A percentile compares a stretch with the other conserved stretches of the same genome.
Conservation (phyloP, 768 basidiomycete species). For the Rhodocollybia butyracea region DNA sequence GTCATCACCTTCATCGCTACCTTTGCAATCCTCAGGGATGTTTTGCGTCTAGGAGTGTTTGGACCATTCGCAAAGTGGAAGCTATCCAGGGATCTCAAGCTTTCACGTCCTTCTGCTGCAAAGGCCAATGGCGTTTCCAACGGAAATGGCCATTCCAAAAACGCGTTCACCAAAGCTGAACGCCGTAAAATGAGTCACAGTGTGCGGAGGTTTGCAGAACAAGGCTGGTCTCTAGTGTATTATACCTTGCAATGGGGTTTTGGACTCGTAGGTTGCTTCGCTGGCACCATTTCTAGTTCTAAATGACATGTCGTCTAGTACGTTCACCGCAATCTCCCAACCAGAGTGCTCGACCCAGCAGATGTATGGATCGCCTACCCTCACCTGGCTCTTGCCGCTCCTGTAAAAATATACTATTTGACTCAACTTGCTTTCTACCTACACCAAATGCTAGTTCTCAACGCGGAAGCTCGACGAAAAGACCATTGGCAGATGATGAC, state of each 20-base stretch:
- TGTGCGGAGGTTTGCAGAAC: slow-evolving; percentile 89
- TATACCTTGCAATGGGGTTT: slow-evolving; percentile 71
- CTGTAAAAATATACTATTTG: slow-evolving; percentile 89
- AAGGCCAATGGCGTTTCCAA: slow-evolving; percentile 27
- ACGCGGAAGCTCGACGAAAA: slow-evolving; percentile 88
- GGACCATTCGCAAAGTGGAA: slow-evolving; percentile 82
- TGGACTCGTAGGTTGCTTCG: slow-evolving; percentile 71
- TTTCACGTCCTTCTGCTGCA: slow-evolving; percentile 18
- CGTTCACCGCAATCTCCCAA: slow-evolving; percentile 71
- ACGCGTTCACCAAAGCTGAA: slow-evolving; percentile 21
- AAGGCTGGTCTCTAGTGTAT: slow-evolving; percentile 88
- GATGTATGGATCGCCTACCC: slow-evolving; percentile 83
- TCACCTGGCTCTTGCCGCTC: slow-evolving; percentile 71
- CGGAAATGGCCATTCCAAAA: slow-evolving; percentile 11
- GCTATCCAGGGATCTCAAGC: slow-evolving; percentile 48
- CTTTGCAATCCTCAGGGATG: slow-evolving; percentile 86
- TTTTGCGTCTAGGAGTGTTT: slow-evolving; percentile 66
- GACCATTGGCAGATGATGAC: slow-evolving; percentile 96
- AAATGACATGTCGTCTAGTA: slow-evolving; percentile 50
- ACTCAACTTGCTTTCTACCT: slow-evolving; percentile 84
- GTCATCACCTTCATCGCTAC: slow-evolving; percentile 78
- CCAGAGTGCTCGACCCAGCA: slow-evolving; percentile 54
- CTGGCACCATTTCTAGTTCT: slow-evolving; percentile 10
- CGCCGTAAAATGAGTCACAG: slow-evolving; percentile 62
- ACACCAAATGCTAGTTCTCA: slow-evolving; percentile 88